A percentile compares a stretch with the other conserved stretches of the same genome.
These are phyloP conservation scores for Cordyceps cicadae DNA, from an alignment of 2,329 filamentous ascomycete species.

Conservation along the genomic window DNA sequence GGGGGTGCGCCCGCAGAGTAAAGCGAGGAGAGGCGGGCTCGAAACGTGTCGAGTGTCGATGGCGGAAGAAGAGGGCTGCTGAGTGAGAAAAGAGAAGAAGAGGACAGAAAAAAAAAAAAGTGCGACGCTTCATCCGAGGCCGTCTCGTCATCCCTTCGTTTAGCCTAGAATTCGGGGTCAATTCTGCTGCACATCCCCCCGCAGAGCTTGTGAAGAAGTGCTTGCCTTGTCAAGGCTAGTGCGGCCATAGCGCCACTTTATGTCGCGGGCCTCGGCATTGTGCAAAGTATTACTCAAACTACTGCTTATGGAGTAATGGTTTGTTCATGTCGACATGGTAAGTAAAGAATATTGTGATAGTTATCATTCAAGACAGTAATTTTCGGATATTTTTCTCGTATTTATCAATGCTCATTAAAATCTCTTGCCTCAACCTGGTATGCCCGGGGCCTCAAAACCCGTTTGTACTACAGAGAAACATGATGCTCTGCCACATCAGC, in stretches of 20 bases:
- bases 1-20: neutral
- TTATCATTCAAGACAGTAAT: no score
- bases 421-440: no score
- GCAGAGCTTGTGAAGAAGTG: neutral
- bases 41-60: neutral
- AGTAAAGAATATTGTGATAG: neutral
- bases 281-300: neutral
- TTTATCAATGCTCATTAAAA: no score
- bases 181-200: neutral
- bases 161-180: neutral
- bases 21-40: neutral
- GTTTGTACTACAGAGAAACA: neutral
- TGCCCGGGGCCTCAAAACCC: neutral
- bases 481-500: neutral
- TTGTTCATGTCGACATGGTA: neutral
- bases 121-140: neutral
- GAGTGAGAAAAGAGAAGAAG: neutral
- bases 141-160: neutral
- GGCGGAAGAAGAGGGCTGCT: neutral
- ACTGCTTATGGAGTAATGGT: neutral
- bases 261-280: constrained; percentile 7
- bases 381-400: no score
- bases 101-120: neutral
- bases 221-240: neutral
- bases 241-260: neutral